Percentiles rank a stretch among this genome's conserved stretches.
Conservation (phyloP, 257 asterid genomes). For the Solanum arcanum region DNA sequence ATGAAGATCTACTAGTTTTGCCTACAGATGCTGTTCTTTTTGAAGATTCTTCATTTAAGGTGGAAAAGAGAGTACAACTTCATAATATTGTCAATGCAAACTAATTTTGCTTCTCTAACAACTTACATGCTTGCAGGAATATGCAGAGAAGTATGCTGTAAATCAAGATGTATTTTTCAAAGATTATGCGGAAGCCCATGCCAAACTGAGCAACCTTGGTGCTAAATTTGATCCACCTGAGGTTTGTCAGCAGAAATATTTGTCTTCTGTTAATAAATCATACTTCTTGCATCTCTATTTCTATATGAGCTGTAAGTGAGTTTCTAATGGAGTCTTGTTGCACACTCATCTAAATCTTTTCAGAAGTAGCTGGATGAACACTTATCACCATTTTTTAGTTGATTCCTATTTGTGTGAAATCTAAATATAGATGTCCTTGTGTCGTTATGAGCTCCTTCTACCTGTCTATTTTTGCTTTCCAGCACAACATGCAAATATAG, state of each 20-base stretch:
- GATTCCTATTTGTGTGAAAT: background rate
- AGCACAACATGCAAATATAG: background rate
- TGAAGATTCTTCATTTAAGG: slow-evolving; percentile 97
- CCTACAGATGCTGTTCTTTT: slow-evolving; percentile 93
- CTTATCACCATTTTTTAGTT: background rate
- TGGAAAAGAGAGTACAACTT: slow-evolving; percentile 8
- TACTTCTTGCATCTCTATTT: background rate
- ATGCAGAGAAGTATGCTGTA: slow-evolving; percentile 85
- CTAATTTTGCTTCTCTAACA: background rate
- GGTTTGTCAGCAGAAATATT: slow-evolving; percentile 26
- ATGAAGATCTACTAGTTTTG: slow-evolving; percentile 81
- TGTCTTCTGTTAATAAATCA: background rate
- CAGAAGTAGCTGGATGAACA: background rate
- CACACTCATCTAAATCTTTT: background rate
- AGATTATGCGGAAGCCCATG: slow-evolving; percentile 94
- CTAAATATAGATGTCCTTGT: background rate
- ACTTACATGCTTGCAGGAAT: slow-evolving; percentile 32
- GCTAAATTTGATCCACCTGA: slow-evolving; percentile 94
- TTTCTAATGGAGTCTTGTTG: background rate
- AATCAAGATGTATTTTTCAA: slow-evolving; percentile 84
- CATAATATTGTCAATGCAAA: background rate
- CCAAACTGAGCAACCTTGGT: slow-evolving; percentile 92
- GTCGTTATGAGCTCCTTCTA: background rate
- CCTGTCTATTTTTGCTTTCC: background rate
- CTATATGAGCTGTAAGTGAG: background rate